Percentiles rank a stretch among this genome's conserved stretches.
Conservation (phyloP, 345 rosid genomes). For the Salix suchowensis region DNA sequence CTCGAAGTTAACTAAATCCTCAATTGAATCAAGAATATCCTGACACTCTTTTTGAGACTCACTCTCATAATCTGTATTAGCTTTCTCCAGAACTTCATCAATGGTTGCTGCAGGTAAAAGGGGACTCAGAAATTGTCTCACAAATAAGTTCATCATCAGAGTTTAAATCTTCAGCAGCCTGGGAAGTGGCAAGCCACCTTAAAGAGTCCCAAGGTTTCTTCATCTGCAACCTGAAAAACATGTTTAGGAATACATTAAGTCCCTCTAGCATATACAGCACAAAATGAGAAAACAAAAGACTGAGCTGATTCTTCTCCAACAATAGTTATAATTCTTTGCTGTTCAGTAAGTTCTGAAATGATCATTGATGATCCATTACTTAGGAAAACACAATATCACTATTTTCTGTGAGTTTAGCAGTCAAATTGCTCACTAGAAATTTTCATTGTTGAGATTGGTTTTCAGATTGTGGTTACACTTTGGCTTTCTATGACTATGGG, state of each 20-base stretch:
- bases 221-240: constrained; percentile 47
- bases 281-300: background rate
- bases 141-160: constrained; percentile 89
- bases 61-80: constrained; percentile 64
- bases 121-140: constrained; percentile 75
- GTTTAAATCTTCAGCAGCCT: constrained; percentile 84
- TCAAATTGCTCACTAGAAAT: no score
- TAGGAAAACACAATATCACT: no score
- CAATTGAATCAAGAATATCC: constrained; percentile 91
- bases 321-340: background rate
- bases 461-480: no score
- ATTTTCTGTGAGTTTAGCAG: no score
- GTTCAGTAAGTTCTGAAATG: background rate
- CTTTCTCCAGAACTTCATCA: constrained; percentile 72
- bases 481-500: no score
- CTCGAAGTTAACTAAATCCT: constrained; percentile 42
- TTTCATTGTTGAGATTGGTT: no score
- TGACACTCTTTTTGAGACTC: constrained; percentile 92
- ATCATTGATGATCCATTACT: no score
- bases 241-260: constrained; percentile 5
- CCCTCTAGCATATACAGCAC: background rate
- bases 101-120: constrained; percentile 61
- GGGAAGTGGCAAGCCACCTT: constrained; percentile 89
- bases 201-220: constrained; percentile 73
- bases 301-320: background rate